Conservation (phyloP, 2,329 filamentous ascomycete genomes). For the Xylariaceae sp. region DNA sequence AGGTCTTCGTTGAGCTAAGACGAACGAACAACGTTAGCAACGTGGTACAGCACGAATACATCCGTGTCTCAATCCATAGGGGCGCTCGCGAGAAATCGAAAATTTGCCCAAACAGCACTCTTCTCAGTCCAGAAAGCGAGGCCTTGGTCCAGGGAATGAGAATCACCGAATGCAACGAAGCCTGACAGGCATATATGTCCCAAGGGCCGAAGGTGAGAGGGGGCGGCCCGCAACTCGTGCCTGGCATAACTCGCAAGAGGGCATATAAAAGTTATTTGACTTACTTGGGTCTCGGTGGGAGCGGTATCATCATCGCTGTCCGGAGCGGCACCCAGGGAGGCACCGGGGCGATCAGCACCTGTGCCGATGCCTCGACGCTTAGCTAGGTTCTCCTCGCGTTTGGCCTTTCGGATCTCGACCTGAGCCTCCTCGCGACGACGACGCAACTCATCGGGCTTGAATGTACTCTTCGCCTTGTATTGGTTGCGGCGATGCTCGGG, state of each 20-base stretch:
- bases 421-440: slow-evolving; percentile 98
- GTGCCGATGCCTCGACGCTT: slow-evolving; percentile 93
- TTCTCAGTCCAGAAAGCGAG: not conserved
- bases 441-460: slow-evolving; percentile 98
- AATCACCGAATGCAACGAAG: not conserved
- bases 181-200: not conserved
- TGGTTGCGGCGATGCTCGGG: slow-evolving; percentile 98
- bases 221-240: not conserved
- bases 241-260: not conserved
- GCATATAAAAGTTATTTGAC: slow-evolving; percentile 26
- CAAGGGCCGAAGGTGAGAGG: not conserved
- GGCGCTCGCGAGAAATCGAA: not conserved
- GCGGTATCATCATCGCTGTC: slow-evolving; percentile 97
- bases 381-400: slow-evolving; percentile 97
- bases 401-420: slow-evolving; percentile 97
- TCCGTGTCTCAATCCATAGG: not conserved
- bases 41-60: not conserved
- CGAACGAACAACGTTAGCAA: slow-evolving; percentile 24
- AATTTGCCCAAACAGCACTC: not conserved
- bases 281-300: slow-evolving; percentile 93
- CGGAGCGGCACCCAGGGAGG: slow-evolving; percentile 77
- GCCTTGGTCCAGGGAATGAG: not conserved
- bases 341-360: slow-evolving; percentile 72
- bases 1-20: slow-evolving; percentile 90
- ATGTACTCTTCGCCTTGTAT: slow-evolving; percentile 99